These are phyloP conservation scores for Secale cereale DNA, from an alignment of 176 grass and related monocot genomes.

Conservation along the genomic window DNA sequence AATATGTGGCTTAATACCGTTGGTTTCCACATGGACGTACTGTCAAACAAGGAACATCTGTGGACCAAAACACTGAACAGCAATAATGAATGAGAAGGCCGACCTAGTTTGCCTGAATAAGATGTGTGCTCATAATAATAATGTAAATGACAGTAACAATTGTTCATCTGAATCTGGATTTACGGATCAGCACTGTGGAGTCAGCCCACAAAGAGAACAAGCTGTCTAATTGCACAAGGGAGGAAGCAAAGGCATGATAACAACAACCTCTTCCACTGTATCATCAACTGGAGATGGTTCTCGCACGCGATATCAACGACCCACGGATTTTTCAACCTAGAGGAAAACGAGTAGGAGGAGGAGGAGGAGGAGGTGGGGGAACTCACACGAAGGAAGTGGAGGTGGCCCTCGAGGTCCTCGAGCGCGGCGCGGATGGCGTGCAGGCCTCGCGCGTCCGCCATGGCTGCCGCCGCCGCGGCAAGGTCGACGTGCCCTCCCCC, in stretches of 20 bases:
- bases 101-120: neutral
- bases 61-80: neutral
- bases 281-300: neutral
- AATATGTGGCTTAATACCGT: neutral
- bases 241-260: neutral
- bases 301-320: neutral
- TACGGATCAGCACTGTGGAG: neutral
- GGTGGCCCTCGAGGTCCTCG: conserved; percentile 78
- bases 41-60: neutral
- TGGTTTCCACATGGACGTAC: neutral
- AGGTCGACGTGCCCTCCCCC: neutral
- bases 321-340: neutral
- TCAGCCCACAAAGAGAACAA: neutral
- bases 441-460: conserved; percentile 56
- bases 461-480: neutral
- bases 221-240: neutral
- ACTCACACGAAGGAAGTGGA: conserved; percentile 74
- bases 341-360: neutral
- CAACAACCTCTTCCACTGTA: neutral
- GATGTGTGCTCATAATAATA: neutral
- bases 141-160: neutral
- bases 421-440: conserved; percentile 67
- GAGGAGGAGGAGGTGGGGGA: neutral
- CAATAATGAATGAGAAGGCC: neutral
- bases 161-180: conserved; percentile 3